A percentile compares a stretch with the other conserved stretches of the same genome.
phyloP scores from a whole-genome alignment of 2,329 filamentous ascomycete genomes.

The Xylariales sp. region DNA sequence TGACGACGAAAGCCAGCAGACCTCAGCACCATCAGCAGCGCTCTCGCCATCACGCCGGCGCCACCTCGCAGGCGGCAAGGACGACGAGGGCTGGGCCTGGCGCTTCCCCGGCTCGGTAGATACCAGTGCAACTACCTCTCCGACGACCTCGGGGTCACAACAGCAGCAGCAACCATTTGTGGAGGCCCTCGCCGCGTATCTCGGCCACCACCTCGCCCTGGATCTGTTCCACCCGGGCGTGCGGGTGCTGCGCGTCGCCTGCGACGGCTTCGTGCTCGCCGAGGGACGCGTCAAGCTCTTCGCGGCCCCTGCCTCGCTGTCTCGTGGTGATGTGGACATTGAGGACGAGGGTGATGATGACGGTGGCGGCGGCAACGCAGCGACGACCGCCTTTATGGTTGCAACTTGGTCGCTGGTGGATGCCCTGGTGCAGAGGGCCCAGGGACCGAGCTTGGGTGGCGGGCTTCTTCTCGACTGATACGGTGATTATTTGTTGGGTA shows the following conservation, averaged over 20 bases:
- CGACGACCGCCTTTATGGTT: too few relatives aligned
- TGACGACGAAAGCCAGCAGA: too few relatives aligned
- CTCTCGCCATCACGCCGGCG: conserved; percentile 3
- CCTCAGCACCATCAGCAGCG: too few relatives aligned
- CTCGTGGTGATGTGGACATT: too few relatives aligned
- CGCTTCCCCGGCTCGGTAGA: conserved; percentile 13
- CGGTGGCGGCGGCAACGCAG: neutral
- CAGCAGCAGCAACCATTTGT: conserved; percentile 38
- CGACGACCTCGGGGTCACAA: neutral
- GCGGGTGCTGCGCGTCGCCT: conserved; percentile 47
- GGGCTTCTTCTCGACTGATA: too few relatives aligned
- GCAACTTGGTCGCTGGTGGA: conserved; percentile 13
- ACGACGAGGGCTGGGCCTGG: conserved; percentile 53
- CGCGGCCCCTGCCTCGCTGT: too few relatives aligned
- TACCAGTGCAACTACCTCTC: neutral
- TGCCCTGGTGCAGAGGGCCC: conserved; percentile 8
- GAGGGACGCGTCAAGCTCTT: conserved; percentile 48
- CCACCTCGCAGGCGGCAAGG: conserved; percentile 38
- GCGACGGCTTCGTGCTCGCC: conserved; percentile 50
- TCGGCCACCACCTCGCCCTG: conserved; percentile 48
- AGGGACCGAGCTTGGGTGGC: conserved; percentile 6
- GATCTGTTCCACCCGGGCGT: conserved; percentile 54
- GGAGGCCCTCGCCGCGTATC: conserved; percentile 43
- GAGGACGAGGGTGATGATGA: neutral
- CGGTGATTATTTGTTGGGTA: too few relatives aligned